A percentile compares a stretch with the other conserved stretches of the same genome.
Evolutionary conservation across 495 filamentous ascomycete species (phyloP).

Genomic region (Podospora tetraspora): DNA sequence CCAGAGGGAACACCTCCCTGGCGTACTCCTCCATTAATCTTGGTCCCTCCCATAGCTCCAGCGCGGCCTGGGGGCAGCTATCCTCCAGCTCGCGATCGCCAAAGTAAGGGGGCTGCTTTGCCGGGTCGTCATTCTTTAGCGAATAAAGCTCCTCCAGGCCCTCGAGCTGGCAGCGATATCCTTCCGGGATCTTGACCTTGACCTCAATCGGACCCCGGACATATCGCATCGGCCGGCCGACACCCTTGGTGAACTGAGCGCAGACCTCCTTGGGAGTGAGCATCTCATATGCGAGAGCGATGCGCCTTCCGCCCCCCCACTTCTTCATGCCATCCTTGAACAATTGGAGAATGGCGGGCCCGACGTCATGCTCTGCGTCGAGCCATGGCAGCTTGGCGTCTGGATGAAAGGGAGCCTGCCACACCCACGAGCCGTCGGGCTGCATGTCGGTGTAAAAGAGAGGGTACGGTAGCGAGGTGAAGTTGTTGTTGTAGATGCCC

Average conservation of each 20-base stretch:
- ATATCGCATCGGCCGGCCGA: slow-evolving; percentile 73
- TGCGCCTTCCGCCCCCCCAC: slow-evolving; percentile 89
- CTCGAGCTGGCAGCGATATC: slow-evolving; percentile 85
- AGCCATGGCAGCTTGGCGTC: slow-evolving; percentile 89
- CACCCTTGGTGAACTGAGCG: slow-evolving; percentile 67
- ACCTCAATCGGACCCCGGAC: slow-evolving; percentile 72
- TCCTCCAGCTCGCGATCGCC: slow-evolving; percentile 48
- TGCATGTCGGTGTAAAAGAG: slow-evolving; percentile 89
- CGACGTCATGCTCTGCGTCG: slow-evolving; percentile 94
- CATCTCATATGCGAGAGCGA: slow-evolving; percentile 88
- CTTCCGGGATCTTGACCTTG: slow-evolving; percentile 76
- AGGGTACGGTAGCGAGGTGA: slow-evolving; percentile 87
- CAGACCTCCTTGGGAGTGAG: slow-evolving; percentile 81
- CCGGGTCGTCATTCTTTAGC: slow-evolving; percentile 50
- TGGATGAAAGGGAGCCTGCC: slow-evolving; percentile 91
- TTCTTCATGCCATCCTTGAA: slow-evolving; percentile 86
- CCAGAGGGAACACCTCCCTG: slow-evolving; percentile 80
- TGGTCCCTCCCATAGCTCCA: slow-evolving; percentile 84
- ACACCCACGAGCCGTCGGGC: slow-evolving; percentile 77
- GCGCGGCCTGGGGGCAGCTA: slow-evolving; percentile 63
- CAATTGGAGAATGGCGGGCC: slow-evolving; percentile 88
- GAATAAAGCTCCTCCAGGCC: slow-evolving; percentile 61
- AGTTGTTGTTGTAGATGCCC: slow-evolving; percentile 99
- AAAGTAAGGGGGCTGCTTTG: slow-evolving; percentile 51
- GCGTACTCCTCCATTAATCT: slow-evolving; percentile 39